Evolutionary conservation across 768 basidiomycete genomes (phyloP).

Genomic region (Hericium alpestre): DNA sequence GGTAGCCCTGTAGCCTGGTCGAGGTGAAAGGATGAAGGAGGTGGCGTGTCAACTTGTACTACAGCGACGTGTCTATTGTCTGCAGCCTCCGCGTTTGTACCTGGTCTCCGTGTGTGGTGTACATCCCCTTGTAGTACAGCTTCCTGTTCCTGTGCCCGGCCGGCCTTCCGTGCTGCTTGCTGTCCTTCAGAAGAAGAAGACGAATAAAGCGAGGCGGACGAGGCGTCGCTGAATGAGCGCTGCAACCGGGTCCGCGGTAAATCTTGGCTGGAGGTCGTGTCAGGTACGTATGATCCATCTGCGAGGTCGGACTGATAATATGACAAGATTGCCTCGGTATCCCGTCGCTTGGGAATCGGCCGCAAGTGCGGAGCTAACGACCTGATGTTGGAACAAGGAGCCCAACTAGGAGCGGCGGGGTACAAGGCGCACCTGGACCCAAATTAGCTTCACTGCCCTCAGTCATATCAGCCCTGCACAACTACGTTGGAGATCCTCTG

Average conservation of each 20-base stretch:
- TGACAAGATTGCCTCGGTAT: slow-evolving; percentile 36
- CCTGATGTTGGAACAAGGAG: not conserved
- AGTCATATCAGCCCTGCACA: not conserved
- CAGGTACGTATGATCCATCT: slow-evolving; percentile 19
- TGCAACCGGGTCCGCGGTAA: not conserved
- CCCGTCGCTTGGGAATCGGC: slow-evolving; percentile 20
- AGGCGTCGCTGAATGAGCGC: not conserved
- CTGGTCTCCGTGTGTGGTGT: not conserved
- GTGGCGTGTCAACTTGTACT: slow-evolving; percentile 43
- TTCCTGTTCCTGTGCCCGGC: not conserved
- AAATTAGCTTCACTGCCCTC: not conserved
- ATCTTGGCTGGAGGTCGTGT: not conserved
- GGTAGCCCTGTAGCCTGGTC: slow-evolving; percentile 11
- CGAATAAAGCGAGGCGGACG: slow-evolving; percentile 17
- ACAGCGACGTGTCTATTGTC: slow-evolving; percentile 62
- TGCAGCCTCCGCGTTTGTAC: slow-evolving; percentile 37
- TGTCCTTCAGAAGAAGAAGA: not conserved
- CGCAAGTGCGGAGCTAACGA: slow-evolving; percentile 8
- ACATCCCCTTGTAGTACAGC: not conserved
- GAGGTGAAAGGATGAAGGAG: slow-evolving; percentile 17
- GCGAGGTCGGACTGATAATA: slow-evolving; percentile 50
- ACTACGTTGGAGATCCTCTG: too few relatives aligned
- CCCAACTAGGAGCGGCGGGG: not conserved
- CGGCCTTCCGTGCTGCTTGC: not conserved
- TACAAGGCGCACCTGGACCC: not conserved